Evolutionary conservation across 1,284 basidiomycete genomes (phyloP), one percentile per base, ranked within the genome.

Genomic region (Irpex sp.): DNA sequence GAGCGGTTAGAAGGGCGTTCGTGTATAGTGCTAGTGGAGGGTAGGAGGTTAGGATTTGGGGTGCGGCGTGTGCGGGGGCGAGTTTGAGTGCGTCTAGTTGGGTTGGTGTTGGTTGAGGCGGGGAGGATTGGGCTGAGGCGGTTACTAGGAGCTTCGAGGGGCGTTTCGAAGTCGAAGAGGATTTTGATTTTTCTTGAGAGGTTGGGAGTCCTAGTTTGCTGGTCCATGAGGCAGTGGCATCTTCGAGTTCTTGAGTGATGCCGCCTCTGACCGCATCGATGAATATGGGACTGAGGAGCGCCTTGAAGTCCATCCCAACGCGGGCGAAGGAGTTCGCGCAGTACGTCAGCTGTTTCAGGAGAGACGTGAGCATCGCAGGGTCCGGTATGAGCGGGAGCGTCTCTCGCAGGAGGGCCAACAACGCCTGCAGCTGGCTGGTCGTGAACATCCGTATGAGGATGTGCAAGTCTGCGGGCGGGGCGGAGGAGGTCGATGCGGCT

Each of bases 271-370:
- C 85, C 4, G 89, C 86, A 19, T 79, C 73, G n/a, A 81, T 79
- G 69, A 94, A 88, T 0, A 91, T 80, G 4, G 80, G 79, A 0
- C 81, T 81, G n/a, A 95, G 79, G 5, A 89, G 76, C 0, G 80
- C 76, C 7, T 86, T 83, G 75, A 95, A 95, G 70, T 95, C 93
- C 64, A 96, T 82, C 0, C 95, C 95, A n/a, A 94, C 84, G n/a
- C 94, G 87, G 0, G 92, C 83, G 71, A 97, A 96, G 0, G 95
- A 94, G n/a, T 89, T 86, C 4, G 93, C 88, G 72, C 94, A 97
- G 76, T 97, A 97, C 7, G 92, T 92, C 54, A 98, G 83, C 70
- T 97, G 95, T 0, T 95, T 95, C 60, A 96, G 85, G 56, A 97
- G 83, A 6, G 94, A 90, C 0, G 90, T 88, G 56, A 97, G 83